Evolutionary conservation across 139 green algal species (phyloP).

Genomic region (Coelastrella sp.): DNA sequence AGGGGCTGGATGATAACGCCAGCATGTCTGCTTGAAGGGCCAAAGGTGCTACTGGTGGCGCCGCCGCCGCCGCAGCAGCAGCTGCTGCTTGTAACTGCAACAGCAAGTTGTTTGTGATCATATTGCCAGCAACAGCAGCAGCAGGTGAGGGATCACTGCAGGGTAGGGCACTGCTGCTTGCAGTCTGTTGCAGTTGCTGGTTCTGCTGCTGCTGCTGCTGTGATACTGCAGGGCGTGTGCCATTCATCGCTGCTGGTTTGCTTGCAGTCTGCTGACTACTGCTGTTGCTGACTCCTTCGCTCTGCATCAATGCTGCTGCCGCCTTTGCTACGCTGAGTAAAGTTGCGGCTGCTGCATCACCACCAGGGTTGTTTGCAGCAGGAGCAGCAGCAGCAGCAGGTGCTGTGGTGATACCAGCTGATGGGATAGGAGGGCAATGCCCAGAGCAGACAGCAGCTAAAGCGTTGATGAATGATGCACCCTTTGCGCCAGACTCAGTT

Average conservation of each 20-base stretch:
- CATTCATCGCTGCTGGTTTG: not conserved
- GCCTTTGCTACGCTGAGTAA: too few species aligned
- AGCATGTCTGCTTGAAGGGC: not conserved
- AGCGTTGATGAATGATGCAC: too few species aligned
- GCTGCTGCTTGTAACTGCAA: not conserved
- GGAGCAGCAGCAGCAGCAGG: not conserved
- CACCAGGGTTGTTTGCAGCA: too few species aligned
- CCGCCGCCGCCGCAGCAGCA: not conserved
- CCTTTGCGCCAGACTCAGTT: too few species aligned
- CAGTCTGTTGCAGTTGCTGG: not conserved
- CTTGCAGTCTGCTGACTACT: too few species aligned
- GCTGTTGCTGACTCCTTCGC: too few species aligned
- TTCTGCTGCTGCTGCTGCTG: slow-evolving; percentile 8
- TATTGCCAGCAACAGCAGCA: not conserved
- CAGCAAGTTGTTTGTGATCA: not conserved
- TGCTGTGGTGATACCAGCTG: too few species aligned
- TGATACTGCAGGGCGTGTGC: not conserved
- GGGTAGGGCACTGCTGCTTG: too few species aligned
- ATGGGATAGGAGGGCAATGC: too few species aligned
- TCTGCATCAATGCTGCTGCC: too few species aligned
- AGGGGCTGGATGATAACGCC: not conserved
- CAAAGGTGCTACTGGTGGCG: not conserved
- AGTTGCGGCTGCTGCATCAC: too few species aligned
- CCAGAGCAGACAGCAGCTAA: too few species aligned
- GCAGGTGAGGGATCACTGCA: not conserved